A percentile compares a stretch with the other conserved stretches of the same genome.
Conservation (phyloP, 768 basidiomycete species). For the Trametes cingulata region DNA sequence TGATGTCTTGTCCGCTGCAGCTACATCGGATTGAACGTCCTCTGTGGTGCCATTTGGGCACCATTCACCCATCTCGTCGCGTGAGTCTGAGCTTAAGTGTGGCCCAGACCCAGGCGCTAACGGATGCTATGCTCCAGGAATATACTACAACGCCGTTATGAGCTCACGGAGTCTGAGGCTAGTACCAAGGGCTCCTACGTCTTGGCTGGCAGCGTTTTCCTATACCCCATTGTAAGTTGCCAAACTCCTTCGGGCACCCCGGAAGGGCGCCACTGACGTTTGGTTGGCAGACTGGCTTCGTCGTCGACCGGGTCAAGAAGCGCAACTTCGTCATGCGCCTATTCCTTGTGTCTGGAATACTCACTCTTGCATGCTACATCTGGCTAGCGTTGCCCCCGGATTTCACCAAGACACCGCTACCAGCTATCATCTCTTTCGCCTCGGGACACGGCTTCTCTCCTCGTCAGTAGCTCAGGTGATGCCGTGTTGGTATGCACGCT, state of each 20-base stretch:
- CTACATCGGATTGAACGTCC: slow-evolving; percentile 72
- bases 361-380: slow-evolving; percentile 60
- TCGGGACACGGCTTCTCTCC: slow-evolving; percentile 76
- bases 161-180: slow-evolving; percentile 58
- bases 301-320: slow-evolving; percentile 60
- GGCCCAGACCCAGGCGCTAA: not conserved
- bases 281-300: slow-evolving; percentile 54
- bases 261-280: not conserved
- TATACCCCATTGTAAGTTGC: slow-evolving; percentile 65
- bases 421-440: slow-evolving; percentile 62
- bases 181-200: slow-evolving; percentile 70
- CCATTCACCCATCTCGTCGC: slow-evolving; percentile 78
- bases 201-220: slow-evolving; percentile 63
- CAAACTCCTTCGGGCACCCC: not conserved
- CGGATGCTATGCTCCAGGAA: slow-evolving; percentile 53
- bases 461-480: slow-evolving; percentile 50
- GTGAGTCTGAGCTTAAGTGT: slow-evolving; percentile 40
- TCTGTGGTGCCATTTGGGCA: slow-evolving; percentile 77
- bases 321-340: slow-evolving; percentile 60
- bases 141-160: slow-evolving; percentile 68
- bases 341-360: slow-evolving; percentile 54
- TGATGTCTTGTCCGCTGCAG: slow-evolving; percentile 34
- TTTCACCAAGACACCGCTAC: slow-evolving; percentile 58
- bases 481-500: not conserved
- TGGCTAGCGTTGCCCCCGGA: slow-evolving; percentile 67